Conservation (phyloP, 2,329 filamentous ascomycete genomes). For the Apiospora marii region DNA sequence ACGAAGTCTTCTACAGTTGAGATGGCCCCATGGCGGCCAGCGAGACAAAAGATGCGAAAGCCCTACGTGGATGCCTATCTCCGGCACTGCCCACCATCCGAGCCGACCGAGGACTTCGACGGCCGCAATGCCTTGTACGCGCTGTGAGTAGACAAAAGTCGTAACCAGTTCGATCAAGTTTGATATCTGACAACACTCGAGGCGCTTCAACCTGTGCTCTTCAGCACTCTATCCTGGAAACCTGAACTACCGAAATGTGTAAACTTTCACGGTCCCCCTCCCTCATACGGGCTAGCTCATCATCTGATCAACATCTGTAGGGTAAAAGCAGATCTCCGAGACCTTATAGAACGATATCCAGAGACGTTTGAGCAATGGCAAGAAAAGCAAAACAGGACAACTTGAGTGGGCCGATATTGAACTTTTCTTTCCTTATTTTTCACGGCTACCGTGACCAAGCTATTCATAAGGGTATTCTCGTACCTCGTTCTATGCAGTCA, state of each 20-base stretch:
- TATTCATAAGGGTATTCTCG: no score
- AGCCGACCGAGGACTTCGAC: conserved; percentile 13
- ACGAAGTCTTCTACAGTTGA: background rate
- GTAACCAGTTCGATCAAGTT: background rate
- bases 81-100: background rate
- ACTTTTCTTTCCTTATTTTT: no score
- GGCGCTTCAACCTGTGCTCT: conserved; percentile 22
- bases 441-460: background rate
- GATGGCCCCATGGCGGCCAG: background rate
- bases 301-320: background rate
- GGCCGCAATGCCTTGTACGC: conserved; percentile 19
- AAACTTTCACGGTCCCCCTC: background rate
- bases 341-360: background rate
- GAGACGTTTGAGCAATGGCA: background rate
- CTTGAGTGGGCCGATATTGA: background rate
- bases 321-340: background rate
- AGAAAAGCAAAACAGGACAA: background rate
- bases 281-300: no score
- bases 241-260: conserved; percentile 21
- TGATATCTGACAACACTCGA: background rate
- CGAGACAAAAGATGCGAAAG: background rate
- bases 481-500: no score
- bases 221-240: conserved; percentile 22
- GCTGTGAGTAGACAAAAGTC: background rate
- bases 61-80: background rate